Conservation (phyloP, 2,329 filamentous ascomycete species). For the Xylaria multiplex region DNA sequence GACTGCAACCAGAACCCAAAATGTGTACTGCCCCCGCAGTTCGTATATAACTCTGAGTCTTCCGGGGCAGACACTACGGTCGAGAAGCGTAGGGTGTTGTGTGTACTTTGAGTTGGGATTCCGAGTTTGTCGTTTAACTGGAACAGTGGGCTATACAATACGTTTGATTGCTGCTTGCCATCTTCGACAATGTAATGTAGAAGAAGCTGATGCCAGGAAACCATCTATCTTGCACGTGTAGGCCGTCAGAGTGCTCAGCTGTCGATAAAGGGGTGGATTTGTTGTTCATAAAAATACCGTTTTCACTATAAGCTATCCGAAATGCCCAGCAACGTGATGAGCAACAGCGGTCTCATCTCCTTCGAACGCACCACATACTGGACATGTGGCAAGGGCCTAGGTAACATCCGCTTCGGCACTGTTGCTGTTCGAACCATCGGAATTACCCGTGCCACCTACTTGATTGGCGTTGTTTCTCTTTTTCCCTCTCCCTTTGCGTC, state of each 20-base stretch:
- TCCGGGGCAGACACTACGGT: too few relatives aligned
- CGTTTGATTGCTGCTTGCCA: not conserved
- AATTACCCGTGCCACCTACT: conserved; percentile 26
- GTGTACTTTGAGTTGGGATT: not conserved
- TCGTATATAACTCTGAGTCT: not conserved
- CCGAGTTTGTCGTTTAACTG: not conserved
- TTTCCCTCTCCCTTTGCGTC: conserved; percentile 46
- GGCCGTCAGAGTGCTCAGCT: not conserved
- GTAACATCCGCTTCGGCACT: conserved; percentile 39
- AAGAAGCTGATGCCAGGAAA: not conserved
- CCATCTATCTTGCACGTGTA: not conserved
- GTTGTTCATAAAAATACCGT: not conserved
- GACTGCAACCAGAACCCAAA: not conserved
- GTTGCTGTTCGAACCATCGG: conserved; percentile 30
- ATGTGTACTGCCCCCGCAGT: not conserved
- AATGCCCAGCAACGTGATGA: conserved; percentile 72
- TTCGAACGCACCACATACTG: conserved; percentile 72
- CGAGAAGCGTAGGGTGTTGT: not conserved
- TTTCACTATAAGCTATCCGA: conserved; percentile 48
- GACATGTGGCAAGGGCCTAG: conserved; percentile 60
- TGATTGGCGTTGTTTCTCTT: conserved; percentile 38
- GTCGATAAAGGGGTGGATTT: not conserved
- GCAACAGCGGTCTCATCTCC: conserved; percentile 75
- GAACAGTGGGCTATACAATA: not conserved
- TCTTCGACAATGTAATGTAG: not conserved